Evolutionary conservation across 495 filamentous ascomycete species (phyloP).

Genomic region (Xylaria curta): DNA sequence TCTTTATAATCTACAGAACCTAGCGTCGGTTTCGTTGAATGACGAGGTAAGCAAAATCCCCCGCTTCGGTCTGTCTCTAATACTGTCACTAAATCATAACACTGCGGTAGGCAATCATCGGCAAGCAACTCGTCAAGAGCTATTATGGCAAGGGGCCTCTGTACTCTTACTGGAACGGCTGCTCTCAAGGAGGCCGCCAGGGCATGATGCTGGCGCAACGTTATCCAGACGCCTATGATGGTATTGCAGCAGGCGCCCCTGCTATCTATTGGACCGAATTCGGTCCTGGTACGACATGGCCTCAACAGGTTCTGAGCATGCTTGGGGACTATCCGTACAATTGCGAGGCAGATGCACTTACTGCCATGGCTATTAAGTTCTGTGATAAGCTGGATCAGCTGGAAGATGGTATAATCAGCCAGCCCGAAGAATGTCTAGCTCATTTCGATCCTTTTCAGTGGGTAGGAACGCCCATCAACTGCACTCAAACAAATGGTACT

Average conservation of each 20-base stretch:
- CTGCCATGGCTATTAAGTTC: slow-evolving; percentile 34
- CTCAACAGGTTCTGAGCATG: slow-evolving; percentile 42
- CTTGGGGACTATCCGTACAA: slow-evolving; percentile 31
- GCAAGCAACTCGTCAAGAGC: slow-evolving; percentile 37
- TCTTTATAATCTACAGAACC: slow-evolving; percentile 45
- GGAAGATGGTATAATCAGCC: slow-evolving; percentile 43
- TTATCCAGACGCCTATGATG: slow-evolving; percentile 51
- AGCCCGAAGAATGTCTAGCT: slow-evolving; percentile 30
- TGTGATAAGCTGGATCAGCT: slow-evolving; percentile 51
- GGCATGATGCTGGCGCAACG: slow-evolving; percentile 51
- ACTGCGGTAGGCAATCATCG: slow-evolving; percentile 38
- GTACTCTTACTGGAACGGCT: slow-evolving; percentile 55
- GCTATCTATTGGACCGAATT: slow-evolving; percentile 43
- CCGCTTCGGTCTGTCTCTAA: background rate
- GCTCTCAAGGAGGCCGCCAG: slow-evolving; percentile 53
- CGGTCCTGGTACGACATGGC: slow-evolving; percentile 33
- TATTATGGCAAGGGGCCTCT: slow-evolving; percentile 45
- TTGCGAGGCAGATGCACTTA: slow-evolving; percentile 46
- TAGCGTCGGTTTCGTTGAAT: slow-evolving; percentile 39
- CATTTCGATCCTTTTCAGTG: slow-evolving; percentile 38
- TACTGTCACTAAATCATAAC: background rate
- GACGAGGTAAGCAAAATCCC: slow-evolving; percentile 28
- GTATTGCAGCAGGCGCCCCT: slow-evolving; percentile 48
- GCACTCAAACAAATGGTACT: slow-evolving; percentile 12
- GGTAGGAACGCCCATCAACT: slow-evolving; percentile 34